Evolutionary conservation across 1,284 basidiomycete species (phyloP).

Genomic region (Pulchroboletus neoregius): DNA sequence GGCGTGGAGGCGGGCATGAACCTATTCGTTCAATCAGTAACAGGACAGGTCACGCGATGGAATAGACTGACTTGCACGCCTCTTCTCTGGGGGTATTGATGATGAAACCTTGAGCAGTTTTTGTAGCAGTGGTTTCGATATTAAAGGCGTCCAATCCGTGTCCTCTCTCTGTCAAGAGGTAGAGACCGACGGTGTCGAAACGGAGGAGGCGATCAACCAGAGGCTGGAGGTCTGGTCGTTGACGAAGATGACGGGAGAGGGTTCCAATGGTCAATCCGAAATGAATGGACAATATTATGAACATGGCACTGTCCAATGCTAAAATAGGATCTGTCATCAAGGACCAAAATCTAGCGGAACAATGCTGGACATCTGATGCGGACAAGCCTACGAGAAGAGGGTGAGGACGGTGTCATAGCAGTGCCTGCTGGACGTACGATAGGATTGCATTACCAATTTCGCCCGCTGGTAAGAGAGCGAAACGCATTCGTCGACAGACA

Average conservation of each 20-base stretch:
- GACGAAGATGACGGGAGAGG: slow-evolving; percentile 43
- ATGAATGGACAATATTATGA: slow-evolving; percentile 46
- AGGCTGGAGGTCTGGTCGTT: slow-evolving; percentile 45
- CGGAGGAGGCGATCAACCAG: slow-evolving; percentile 44
- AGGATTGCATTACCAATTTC: slow-evolving; percentile 42
- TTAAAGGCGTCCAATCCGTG: slow-evolving; percentile 59
- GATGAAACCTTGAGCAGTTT: slow-evolving; percentile 45
- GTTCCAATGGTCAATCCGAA: slow-evolving; percentile 49
- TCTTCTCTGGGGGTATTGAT: slow-evolving; percentile 52
- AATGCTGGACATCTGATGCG: slow-evolving; percentile 43
- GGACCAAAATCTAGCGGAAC: slow-evolving; percentile 44
- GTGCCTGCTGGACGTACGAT: slow-evolving; percentile 35
- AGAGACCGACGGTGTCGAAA: slow-evolving; percentile 49
- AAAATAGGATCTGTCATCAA: slow-evolving; percentile 49
- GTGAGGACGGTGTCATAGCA: slow-evolving; percentile 7
- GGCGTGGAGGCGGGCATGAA: slow-evolving; percentile 60
- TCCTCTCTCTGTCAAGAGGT: slow-evolving; percentile 51
- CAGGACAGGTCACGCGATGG: neutral
- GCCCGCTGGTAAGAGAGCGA: slow-evolving; percentile 47
- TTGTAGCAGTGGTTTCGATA: slow-evolving; percentile 56
- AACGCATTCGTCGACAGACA: slow-evolving; percentile 44
- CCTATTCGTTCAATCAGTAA: slow-evolving; percentile 28
- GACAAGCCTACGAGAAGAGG: slow-evolving; percentile 35
- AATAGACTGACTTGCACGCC: slow-evolving; percentile 48
- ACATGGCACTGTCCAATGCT: slow-evolving; percentile 45